Evolutionary conservation across 2,329 filamentous ascomycete species (phyloP), one percentile per base, ranked within the genome.

Genomic region (Chaetomium sp.): DNA sequence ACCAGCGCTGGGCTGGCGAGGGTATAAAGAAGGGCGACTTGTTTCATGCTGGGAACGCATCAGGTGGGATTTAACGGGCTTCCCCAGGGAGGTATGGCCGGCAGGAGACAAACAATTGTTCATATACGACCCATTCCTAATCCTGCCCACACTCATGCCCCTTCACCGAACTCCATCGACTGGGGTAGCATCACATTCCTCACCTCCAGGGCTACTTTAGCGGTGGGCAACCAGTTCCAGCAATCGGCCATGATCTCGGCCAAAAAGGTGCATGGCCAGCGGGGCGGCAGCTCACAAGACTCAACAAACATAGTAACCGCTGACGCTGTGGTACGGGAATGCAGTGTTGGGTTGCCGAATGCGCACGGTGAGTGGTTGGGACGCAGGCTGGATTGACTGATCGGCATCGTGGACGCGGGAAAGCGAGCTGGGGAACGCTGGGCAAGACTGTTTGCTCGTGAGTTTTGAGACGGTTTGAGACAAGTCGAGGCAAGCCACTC

Each of bases 41-140:
- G 55, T 57, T 63, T 68, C 65, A 69, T 69, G 6, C 27, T 64
- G 57, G 16, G n/a, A 38, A 47, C n/a, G 8, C 13, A 38, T 21
- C 13, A 49, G n/a, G 31, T 21, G 12, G 49, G 23, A 19, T 13
- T 12, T 23, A 25, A 38, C 8, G 31, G 25, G 33, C 7, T 9
- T 16, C 23, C 10, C 21, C 19, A 42, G 7, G 16, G 16, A 1
- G 38, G 7, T 23, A 55, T 12, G 29, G 23, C 19, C 19, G 31
- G 27, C 51, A 19, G 12, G 31, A 33, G 51, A 33, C 13, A 21
- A 9, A 51, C 49, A 49, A n/a, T n/a, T 2, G 5, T 29, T 60
- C 16, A 60, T 60, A 54, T 60, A 60, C 58, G 25, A 3, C 19
- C 4, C 35, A 16, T 10, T 9, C 49, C 19, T 29, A 16, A 42